phyloP scores from a whole-genome alignment of 352 stramenopile genomes.

The Ochromonadaceae sp. region DNA sequence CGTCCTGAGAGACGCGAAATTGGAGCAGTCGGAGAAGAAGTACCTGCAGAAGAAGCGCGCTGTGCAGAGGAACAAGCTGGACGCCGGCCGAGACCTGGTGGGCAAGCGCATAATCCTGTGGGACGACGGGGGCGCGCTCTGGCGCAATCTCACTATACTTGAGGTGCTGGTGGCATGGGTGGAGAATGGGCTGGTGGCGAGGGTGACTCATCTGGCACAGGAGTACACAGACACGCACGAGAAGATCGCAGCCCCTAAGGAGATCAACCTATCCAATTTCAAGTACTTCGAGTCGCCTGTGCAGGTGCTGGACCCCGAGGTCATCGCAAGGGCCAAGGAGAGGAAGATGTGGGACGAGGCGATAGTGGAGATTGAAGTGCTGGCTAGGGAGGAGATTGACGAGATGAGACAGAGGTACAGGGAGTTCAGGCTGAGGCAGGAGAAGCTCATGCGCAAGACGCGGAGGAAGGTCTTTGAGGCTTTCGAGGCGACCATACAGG shows the following conservation, averaged over 20 bases:
- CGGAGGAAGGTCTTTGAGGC: background rate
- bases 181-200: background rate
- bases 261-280: background rate
- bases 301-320: background rate
- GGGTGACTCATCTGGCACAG: background rate
- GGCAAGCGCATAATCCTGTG: background rate
- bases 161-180: background rate
- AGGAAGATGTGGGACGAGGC: background rate
- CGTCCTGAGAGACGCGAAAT: background rate
- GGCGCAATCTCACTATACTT: background rate
- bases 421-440: background rate
- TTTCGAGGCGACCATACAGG: background rate
- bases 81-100: background rate
- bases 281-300: background rate
- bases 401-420: background rate
- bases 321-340: background rate
- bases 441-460: background rate
- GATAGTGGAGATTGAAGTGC: background rate
- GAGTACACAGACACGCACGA: slow-evolving; percentile 1
- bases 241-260: background rate
- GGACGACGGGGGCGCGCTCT: background rate
- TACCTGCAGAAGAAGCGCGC: background rate
- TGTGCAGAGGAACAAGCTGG: background rate
- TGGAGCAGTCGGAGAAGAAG: background rate
- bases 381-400: background rate